These are phyloP conservation scores for Pleomassaria siparia DNA, from an alignment of 2,329 filamentous ascomycete species.

Conservation along the genomic window DNA sequence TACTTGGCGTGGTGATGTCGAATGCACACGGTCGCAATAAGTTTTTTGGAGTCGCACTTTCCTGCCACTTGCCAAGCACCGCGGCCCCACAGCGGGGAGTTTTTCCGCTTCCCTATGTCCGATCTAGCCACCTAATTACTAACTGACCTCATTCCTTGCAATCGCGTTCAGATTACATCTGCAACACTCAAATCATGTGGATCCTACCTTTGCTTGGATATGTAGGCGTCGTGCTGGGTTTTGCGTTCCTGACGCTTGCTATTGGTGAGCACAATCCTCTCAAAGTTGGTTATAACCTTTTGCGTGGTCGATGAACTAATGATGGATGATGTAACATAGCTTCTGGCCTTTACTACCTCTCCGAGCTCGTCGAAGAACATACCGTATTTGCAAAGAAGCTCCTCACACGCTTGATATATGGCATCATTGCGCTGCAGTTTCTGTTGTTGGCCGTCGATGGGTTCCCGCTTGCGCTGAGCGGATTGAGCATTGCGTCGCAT, in stretches of 20 bases:
- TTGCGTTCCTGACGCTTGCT: constrained; percentile 89
- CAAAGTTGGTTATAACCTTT: constrained; percentile 1
- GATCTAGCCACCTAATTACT: not conserved
- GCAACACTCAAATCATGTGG: constrained; percentile 68
- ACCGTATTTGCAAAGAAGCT: constrained; percentile 88
- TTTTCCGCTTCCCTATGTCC: constrained; percentile 5
- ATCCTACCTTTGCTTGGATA: constrained; percentile 92
- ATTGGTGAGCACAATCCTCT: constrained; percentile 63
- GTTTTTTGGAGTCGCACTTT: constrained; percentile 7
- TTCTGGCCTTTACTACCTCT: constrained; percentile 97
- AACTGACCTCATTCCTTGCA: constrained; percentile 9
- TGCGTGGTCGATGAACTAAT: not conserved
- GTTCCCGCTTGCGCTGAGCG: constrained; percentile 75
- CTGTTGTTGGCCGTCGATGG: constrained; percentile 78
- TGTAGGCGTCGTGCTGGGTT: constrained; percentile 81
- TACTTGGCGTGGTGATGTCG: not conserved
- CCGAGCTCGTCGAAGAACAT: constrained; percentile 96
- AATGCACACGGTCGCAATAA: constrained; percentile 6
- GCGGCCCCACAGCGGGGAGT: constrained; percentile 7
- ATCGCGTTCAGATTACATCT: constrained; percentile 3
- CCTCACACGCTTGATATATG: constrained; percentile 83
- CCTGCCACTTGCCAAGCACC: not conserved
- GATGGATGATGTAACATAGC: constrained; percentile 57
- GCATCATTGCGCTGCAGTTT: constrained; percentile 71
- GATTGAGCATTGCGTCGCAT: constrained; percentile 78